Percentiles rank a stretch among this genome's conserved stretches.
Conservation (phyloP, 176 grass and related monocot genomes). For the Oryza coarctata region DNA sequence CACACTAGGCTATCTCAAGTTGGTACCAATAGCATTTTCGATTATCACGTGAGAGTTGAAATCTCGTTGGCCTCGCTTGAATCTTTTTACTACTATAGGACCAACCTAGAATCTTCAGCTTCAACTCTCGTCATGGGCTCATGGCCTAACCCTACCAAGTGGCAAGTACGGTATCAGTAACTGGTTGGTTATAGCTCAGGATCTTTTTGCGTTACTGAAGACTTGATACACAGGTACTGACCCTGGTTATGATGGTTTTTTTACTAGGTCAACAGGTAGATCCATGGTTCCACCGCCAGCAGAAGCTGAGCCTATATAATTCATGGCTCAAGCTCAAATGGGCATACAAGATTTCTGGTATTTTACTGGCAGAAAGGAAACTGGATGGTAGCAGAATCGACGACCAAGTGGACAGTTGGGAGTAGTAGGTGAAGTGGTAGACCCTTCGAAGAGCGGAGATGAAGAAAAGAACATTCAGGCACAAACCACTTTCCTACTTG, state of each 20-base stretch:
- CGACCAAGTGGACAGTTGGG: neutral
- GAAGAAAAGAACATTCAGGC: slow-evolving; percentile 10
- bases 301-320: neutral
- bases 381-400: neutral
- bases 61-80: neutral
- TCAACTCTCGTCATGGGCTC: neutral
- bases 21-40: neutral
- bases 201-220: neutral
- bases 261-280: neutral
- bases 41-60: neutral
- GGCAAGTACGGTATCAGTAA: neutral
- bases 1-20: neutral
- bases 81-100: neutral
- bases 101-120: neutral
- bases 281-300: neutral
- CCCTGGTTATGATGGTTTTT: neutral
- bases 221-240: neutral
- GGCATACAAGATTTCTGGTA: neutral
- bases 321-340: neutral
- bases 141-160: neutral
- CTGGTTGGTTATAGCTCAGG: neutral
- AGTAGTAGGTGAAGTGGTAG: neutral
- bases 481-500: neutral
- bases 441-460: neutral
- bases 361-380: neutral